Evolutionary conservation across 352 stramenopile species (phyloP).

Genomic region (Phytophthora ohioensis): DNA sequence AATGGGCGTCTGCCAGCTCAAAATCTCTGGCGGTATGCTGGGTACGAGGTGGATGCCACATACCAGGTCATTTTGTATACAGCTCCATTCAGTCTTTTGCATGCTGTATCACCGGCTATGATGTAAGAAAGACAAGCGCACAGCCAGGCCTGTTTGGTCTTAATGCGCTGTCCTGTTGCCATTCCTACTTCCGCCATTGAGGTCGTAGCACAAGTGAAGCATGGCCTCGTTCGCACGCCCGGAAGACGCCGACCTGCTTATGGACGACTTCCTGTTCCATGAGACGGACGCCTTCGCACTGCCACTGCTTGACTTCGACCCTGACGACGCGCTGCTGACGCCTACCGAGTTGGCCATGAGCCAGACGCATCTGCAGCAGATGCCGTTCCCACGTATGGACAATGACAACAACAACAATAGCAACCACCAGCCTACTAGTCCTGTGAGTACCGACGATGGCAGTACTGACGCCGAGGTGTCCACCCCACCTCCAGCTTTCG

Average conservation of each 20-base stretch:
- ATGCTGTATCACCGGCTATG: background rate
- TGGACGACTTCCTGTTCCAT: conserved; percentile 66
- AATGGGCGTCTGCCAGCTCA: conserved; percentile 68
- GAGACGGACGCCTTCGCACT: conserved; percentile 45
- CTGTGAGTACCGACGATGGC: conserved; percentile 53
- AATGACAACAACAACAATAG: conserved; percentile 3
- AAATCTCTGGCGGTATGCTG: conserved; percentile 13
- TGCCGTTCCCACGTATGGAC: conserved; percentile 11
- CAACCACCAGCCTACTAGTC: conserved; percentile 37
- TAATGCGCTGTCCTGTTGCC: background rate
- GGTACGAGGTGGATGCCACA: background rate
- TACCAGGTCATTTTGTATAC: background rate
- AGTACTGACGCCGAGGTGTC: conserved; percentile 59
- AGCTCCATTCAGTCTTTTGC: background rate
- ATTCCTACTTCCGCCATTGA: conserved; percentile 10
- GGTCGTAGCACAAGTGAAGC: background rate
- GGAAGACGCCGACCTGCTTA: conserved; percentile 31
- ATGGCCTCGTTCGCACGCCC: conserved; percentile 14
- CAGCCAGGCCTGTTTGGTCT: background rate
- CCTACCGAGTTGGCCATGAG: conserved; percentile 28
- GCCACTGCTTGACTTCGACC: conserved; percentile 56
- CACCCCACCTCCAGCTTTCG: conserved; percentile 52
- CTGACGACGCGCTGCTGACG: conserved; percentile 36
- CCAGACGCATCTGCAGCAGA: conserved; percentile 19
- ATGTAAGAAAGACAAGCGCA: background rate